phyloP scores from a whole-genome alignment of 352 stramenopile species.

The Pythium myriotylum region DNA sequence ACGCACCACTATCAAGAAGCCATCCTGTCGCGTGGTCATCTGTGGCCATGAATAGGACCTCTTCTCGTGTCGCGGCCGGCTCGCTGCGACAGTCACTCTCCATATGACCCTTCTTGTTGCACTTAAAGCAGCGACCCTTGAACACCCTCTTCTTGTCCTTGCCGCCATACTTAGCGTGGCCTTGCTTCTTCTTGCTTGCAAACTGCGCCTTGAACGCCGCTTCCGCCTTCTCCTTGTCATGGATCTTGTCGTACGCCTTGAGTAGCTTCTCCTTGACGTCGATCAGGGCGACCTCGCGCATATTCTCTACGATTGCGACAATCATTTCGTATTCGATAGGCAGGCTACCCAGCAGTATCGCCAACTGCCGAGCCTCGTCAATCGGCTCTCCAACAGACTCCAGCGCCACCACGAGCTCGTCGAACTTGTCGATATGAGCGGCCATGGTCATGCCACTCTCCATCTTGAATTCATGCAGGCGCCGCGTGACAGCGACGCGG shows the following conservation, averaged over 20 bases:
- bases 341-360: conserved; percentile 30
- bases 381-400: conserved; percentile 28
- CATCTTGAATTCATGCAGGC: conserved; percentile 34
- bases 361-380: conserved; percentile 28
- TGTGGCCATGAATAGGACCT: not conserved
- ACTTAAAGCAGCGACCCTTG: not conserved
- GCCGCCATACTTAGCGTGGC: not conserved
- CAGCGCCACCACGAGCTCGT: conserved; percentile 31
- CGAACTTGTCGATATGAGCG: conserved; percentile 25
- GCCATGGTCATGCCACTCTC: conserved; percentile 17
- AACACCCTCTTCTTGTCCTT: conserved; percentile 2
- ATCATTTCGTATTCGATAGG: conserved; percentile 26
- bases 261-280: conserved; percentile 22
- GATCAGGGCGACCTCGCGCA: not conserved
- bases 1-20: conserved; percentile 10
- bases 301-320: conserved; percentile 9
- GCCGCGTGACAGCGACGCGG: conserved; percentile 23
- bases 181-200: no score
- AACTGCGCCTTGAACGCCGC: no score
- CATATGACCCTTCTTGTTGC: conserved; percentile 10
- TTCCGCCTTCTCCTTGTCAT: not conserved
- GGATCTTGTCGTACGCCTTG: conserved; percentile 2
- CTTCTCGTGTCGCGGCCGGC: no score
- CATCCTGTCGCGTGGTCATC: not conserved
- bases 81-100: not conserved